phyloP scores from a whole-genome alignment of 805 yeast genomes.

The Metschnikowia picachoensis region DNA sequence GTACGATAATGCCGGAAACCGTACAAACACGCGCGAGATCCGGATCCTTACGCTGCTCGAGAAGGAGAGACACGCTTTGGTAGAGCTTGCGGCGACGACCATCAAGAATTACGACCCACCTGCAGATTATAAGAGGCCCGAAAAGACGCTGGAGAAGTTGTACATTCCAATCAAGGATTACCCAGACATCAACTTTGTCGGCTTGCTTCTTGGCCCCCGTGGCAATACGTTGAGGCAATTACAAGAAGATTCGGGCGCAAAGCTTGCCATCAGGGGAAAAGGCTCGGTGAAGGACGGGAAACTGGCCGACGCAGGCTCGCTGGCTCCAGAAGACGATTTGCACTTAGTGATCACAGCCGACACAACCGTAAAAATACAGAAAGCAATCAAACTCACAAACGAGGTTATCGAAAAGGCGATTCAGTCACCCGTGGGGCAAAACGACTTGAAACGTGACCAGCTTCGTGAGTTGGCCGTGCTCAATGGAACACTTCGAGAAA shows the following conservation, averaged over 20 bases:
- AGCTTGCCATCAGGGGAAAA: constrained; percentile 85
- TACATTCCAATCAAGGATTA: constrained; percentile 81
- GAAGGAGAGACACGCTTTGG: constrained; percentile 72
- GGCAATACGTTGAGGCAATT: constrained; percentile 82
- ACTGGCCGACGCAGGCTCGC: constrained; percentile 23
- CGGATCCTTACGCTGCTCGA: constrained; percentile 50
- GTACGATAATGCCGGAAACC: constrained; percentile 77
- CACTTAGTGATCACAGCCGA: constrained; percentile 89
- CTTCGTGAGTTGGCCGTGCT: constrained; percentile 86
- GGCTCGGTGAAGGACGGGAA: constrained; percentile 96
- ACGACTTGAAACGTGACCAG: constrained; percentile 86
- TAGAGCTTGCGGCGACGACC: constrained; percentile 67
- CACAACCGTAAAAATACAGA: constrained; percentile 66
- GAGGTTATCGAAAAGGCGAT: constrained; percentile 79
- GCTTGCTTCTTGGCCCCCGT: constrained; percentile 89
- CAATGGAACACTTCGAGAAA: constrained; percentile 89
- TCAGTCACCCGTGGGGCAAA: constrained; percentile 87
- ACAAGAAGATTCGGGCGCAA: constrained; percentile 84
- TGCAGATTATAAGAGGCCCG: constrained; percentile 65
- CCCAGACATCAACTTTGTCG: constrained; percentile 92
- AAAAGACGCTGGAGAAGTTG: constrained; percentile 70
- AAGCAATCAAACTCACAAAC: constrained; percentile 71
- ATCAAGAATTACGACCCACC: constrained; percentile 84
- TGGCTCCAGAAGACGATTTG: constrained; percentile 55
- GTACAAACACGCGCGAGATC: constrained; percentile 81